Evolutionary conservation across 1,139 yeast species (phyloP).

Genomic region (Hansenula lynferdii): DNA sequence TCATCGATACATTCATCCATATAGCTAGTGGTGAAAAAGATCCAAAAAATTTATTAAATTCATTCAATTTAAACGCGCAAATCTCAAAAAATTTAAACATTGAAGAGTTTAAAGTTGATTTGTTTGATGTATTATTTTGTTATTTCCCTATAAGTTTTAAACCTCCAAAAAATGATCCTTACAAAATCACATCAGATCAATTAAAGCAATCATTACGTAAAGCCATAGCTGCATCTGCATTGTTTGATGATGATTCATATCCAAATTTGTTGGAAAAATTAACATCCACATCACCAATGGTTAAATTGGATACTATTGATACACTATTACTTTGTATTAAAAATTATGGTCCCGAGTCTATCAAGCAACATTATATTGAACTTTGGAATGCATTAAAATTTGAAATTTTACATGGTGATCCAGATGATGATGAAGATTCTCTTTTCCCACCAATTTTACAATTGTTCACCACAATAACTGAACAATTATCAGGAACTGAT

Average conservation of each 20-base stretch:
- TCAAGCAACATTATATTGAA: slow-evolving; percentile 57
- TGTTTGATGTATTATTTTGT: slow-evolving; percentile 88
- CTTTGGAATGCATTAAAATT: slow-evolving; percentile 88
- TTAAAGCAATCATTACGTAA: slow-evolving; percentile 51
- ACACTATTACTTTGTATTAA: slow-evolving; percentile 57
- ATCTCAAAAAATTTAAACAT: slow-evolving; percentile 47
- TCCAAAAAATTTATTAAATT: slow-evolving; percentile 75
- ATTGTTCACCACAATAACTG: slow-evolving; percentile 40
- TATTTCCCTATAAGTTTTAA: slow-evolving; percentile 95
- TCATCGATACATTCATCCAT: slow-evolving; percentile 54
- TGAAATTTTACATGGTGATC: slow-evolving; percentile 76
- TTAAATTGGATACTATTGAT: slow-evolving; percentile 69
- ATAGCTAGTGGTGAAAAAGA: slow-evolving; percentile 89
- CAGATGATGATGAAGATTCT: slow-evolving; percentile 36
- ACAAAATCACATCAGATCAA: slow-evolving; percentile 71
- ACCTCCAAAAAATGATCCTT: slow-evolving; percentile 86
- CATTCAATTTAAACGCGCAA: slow-evolving; percentile 53
- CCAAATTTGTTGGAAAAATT: slow-evolving; percentile 80
- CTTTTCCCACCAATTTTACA: slow-evolving; percentile 41
- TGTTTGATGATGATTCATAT: slow-evolving; percentile 69
- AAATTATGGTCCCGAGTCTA: slow-evolving; percentile 41
- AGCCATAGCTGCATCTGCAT: slow-evolving; percentile 60
- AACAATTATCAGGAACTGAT: slow-evolving; percentile 29
- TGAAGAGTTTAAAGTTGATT: slow-evolving; percentile 42
- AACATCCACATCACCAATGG: slow-evolving; percentile 73